Percentiles rank a stretch among this genome's conserved stretches.
Evolutionary conservation across 495 filamentous ascomycete species (phyloP).

Genomic region (Lepidopterella palustris): DNA sequence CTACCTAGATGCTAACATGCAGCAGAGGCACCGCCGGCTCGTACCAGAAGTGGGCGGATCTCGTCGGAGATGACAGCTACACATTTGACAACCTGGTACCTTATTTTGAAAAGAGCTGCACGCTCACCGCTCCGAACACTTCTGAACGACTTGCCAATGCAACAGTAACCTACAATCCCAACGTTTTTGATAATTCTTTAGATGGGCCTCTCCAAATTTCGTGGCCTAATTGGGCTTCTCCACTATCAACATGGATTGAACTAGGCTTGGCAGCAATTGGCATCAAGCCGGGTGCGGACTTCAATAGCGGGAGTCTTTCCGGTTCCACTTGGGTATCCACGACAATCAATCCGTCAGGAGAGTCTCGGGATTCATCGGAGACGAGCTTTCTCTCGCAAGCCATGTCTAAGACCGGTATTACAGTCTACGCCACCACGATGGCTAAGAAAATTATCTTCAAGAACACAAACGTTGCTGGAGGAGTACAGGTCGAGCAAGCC

Average conservation of each 20-base stretch:
- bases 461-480: conserved; percentile 32
- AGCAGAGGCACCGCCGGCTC: conserved; percentile 34
- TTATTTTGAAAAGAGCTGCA: conserved; percentile 47
- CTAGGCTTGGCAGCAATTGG: conserved; percentile 32
- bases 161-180: conserved; percentile 40
- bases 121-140: conserved; percentile 48
- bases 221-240: conserved; percentile 10
- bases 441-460: conserved; percentile 39
- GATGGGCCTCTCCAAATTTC: conserved; percentile 18
- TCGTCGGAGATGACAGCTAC: conserved; percentile 51
- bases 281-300: conserved; percentile 30
- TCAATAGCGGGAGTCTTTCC: conserved; percentile 35
- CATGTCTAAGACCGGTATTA: conserved; percentile 27
- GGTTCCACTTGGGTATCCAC: conserved; percentile 31
- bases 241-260: background rate
- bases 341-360: conserved; percentile 28
- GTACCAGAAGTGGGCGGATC: conserved; percentile 51
- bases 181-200: background rate
- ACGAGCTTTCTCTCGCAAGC: conserved; percentile 21
- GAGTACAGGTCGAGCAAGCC: conserved; percentile 32
- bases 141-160: conserved; percentile 38
- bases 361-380: conserved; percentile 21
- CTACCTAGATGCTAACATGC: background rate
- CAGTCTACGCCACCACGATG: conserved; percentile 32
- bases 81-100: conserved; percentile 47